Evolutionary conservation across 495 filamentous ascomycete species (phyloP), one percentile per base, ranked within the genome.

Genomic region (Talaromyces wortmannii): DNA sequence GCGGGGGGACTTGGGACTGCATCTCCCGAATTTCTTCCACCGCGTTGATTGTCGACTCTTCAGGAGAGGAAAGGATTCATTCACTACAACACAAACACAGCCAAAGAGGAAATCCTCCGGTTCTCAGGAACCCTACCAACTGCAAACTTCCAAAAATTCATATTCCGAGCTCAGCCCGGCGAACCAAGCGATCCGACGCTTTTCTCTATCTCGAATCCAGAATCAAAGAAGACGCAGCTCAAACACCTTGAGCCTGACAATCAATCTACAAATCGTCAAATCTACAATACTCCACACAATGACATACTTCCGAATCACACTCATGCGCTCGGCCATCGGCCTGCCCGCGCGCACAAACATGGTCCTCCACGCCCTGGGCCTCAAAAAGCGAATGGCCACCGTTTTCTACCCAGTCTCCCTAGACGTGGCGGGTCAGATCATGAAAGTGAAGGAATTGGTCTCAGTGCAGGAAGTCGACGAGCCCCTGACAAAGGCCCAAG

Each of bases 381-480:
- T 99, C 42, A 88, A 87, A 55, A 89, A 90, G 67, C 87, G 94
- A 60, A 86, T 87, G 80, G 81, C 80, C 57, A 92, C 88, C 55
- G 95, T 97, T 60, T 99, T 95, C 80, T 86, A 96, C 66, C 87
- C 89, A 32, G 94, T 96, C 53, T 82, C 83, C 30, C 79, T 83
- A 15, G 84, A 91, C 57, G 81, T 89, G 53, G 95, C 95, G 4
- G 95, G 95, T 70, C 91, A 95, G 74, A 94, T 99, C 70, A 88
- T 97, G 83, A 90, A 88, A 69, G 91, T 99, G 48, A 99, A 99
- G 72, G 95, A 99, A 70, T 77, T 99, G 55, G 87, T 99, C 6
- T 78, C 81, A 11, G 92, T 99, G 23, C 73, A 83, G 42, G 94
- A 97, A 71, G 91, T 96, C 42, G 88, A 88, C 13, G 63, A 67